phyloP scores from a whole-genome alignment of 148 eudicot genomes.

The Chenopodium quinoa region DNA sequence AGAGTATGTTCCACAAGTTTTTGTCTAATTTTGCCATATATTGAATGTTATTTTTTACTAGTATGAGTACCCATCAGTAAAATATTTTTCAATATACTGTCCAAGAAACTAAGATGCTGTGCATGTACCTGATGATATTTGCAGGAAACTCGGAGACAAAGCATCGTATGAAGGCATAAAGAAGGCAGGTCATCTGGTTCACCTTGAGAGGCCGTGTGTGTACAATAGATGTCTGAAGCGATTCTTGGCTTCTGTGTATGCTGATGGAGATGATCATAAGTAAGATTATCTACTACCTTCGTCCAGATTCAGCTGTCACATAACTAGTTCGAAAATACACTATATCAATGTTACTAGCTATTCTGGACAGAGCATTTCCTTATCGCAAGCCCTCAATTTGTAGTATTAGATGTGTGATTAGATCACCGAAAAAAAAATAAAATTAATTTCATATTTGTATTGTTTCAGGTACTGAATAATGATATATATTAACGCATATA shows the following conservation, averaged over 20 bases:
- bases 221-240: conserved; percentile 67
- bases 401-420: conserved; percentile 10
- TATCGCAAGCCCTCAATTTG: neutral
- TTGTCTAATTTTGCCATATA: too few relatives aligned
- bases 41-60: too few relatives aligned
- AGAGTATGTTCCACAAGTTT: conserved; percentile 46
- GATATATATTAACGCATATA: conserved; percentile 7
- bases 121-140: neutral
- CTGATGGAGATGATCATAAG: conserved; percentile 11
- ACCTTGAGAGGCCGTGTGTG: conserved; percentile 72
- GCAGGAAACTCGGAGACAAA: conserved; percentile 76
- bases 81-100: neutral
- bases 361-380: neutral
- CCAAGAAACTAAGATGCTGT: neutral
- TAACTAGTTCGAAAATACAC: neutral
- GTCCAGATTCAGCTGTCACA: neutral
- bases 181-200: conserved; percentile 88
- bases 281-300: neutral
- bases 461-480: conserved; percentile 18
- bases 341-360: neutral
- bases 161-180: conserved; percentile 58
- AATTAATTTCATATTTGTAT: conserved; percentile 9
- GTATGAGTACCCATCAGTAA: too few relatives aligned
- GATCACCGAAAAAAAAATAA: neutral
- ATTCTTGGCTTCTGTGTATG: conserved; percentile 58